Conservation (phyloP, 495 filamentous ascomycete species). For the Lasiosphaeria ovina region DNA sequence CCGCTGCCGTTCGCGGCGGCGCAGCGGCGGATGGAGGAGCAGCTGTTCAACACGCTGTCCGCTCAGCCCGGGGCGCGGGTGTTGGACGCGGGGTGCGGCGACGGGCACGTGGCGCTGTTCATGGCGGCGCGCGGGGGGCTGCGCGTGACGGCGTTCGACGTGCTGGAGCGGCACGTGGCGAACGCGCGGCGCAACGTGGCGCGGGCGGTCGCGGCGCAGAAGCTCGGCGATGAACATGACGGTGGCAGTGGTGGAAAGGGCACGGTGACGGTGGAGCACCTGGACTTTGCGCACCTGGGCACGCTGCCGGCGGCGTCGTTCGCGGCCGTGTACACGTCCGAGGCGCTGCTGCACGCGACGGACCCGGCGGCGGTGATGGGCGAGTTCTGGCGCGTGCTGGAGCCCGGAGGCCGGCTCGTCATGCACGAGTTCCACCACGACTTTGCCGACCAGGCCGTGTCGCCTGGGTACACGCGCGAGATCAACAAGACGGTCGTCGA, state of each 20-base stretch:
- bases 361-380: not conserved
- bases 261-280: not conserved
- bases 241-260: not conserved
- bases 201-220: no score
- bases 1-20: constrained; percentile 6
- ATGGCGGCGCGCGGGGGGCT: constrained; percentile 6
- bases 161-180: constrained; percentile 5
- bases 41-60: constrained; percentile 5
- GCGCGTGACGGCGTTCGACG: constrained; percentile 7
- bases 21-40: constrained; percentile 4
- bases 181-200: constrained; percentile 2
- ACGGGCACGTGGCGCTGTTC: constrained; percentile 10
- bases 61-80: not conserved
- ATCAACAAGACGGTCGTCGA: not conserved
- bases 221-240: no score
- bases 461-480: constrained; percentile 3
- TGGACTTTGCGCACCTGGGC: not conserved
- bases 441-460: not conserved
- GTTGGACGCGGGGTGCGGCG: constrained; percentile 16
- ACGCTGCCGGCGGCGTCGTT: not conserved
- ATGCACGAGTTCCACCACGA: constrained; percentile 15
- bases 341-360: constrained; percentile 8
- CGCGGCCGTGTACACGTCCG: constrained; percentile 10
- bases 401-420: constrained; percentile 8
- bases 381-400: constrained; percentile 7